phyloP scores from a whole-genome alignment of 768 basidiomycete species.

The Mycena haematopus region DNA sequence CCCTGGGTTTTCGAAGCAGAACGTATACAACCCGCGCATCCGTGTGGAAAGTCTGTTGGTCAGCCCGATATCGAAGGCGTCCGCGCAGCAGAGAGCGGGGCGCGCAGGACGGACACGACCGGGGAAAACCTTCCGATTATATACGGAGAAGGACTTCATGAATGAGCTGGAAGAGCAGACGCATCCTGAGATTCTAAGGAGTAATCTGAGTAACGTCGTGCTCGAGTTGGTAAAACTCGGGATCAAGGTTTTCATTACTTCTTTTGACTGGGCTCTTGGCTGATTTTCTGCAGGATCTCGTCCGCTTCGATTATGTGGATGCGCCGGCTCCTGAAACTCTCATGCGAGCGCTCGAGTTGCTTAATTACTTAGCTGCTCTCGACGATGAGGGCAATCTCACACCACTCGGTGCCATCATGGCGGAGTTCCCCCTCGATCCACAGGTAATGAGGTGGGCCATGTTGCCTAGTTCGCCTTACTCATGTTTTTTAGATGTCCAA shows the following conservation, averaged over 20 bases:
- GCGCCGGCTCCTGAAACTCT: slow-evolving; percentile 95
- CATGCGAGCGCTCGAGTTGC: slow-evolving; percentile 93
- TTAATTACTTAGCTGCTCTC: slow-evolving; percentile 91
- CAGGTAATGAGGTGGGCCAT: slow-evolving; percentile 57
- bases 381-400: slow-evolving; percentile 96
- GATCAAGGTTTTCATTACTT: slow-evolving; percentile 64
- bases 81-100: slow-evolving; percentile 94
- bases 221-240: slow-evolving; percentile 94
- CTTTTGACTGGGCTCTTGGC: neutral
- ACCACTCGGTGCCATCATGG: slow-evolving; percentile 87
- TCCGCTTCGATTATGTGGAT: slow-evolving; percentile 88
- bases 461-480: neutral
- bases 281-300: slow-evolving; percentile 66
- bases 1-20: slow-evolving; percentile 97
- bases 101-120: slow-evolving; percentile 96
- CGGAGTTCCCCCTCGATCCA: slow-evolving; percentile 98
- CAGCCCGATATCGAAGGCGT: slow-evolving; percentile 95
- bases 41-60: slow-evolving; percentile 94
- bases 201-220: slow-evolving; percentile 92
- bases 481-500: slow-evolving; percentile 71
- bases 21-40: slow-evolving; percentile 97
- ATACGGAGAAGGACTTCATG: slow-evolving; percentile 98
- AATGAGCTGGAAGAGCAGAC: slow-evolving; percentile 96
- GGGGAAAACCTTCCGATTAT: slow-evolving; percentile 96
- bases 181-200: slow-evolving; percentile 92